Conservation (phyloP, 495 filamentous ascomycete genomes). For the Jackrogersella multiformis region DNA sequence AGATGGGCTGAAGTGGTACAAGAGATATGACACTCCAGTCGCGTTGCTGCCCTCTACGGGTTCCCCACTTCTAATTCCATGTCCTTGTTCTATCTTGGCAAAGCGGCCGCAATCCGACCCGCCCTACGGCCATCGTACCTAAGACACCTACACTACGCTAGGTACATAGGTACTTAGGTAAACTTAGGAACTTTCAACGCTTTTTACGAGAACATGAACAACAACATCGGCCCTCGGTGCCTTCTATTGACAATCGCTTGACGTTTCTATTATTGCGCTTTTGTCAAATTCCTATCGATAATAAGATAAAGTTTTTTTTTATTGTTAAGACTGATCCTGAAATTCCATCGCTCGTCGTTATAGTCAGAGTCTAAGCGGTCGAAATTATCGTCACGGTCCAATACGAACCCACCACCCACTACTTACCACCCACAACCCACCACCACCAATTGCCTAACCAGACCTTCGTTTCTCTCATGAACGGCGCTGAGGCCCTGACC, state of each 20-base stretch:
- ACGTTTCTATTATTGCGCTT: conserved; percentile 18
- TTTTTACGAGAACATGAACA: conserved; percentile 30
- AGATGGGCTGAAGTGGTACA: neutral
- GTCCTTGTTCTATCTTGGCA: conserved; percentile 12
- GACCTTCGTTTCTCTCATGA: conserved; percentile 34
- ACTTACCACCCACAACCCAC: too few species aligned
- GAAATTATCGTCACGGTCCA: conserved; percentile 19
- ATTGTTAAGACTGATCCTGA: neutral
- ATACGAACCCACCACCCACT: conserved; percentile 7
- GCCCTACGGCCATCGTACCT: conserved; percentile 11
- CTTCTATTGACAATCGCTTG: conserved; percentile 16
- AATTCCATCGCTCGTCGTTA: conserved; percentile 3
- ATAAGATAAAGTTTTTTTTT: neutral
- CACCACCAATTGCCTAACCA: conserved; percentile 2
- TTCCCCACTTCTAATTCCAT: conserved; percentile 15
- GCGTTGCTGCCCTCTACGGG: neutral
- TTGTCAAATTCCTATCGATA: neutral
- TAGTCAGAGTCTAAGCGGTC: conserved; percentile 9
- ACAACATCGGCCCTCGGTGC: conserved; percentile 4
- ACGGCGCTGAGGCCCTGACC: conserved; percentile 29
- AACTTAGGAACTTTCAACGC: conserved; percentile 2
- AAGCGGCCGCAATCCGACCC: conserved; percentile 27
- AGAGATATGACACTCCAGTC: neutral
- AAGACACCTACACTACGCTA: neutral
- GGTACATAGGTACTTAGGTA: neutral